Evolutionary conservation across 1,284 basidiomycete genomes (phyloP).

Genomic region (Apiotrichum sp.): DNA sequence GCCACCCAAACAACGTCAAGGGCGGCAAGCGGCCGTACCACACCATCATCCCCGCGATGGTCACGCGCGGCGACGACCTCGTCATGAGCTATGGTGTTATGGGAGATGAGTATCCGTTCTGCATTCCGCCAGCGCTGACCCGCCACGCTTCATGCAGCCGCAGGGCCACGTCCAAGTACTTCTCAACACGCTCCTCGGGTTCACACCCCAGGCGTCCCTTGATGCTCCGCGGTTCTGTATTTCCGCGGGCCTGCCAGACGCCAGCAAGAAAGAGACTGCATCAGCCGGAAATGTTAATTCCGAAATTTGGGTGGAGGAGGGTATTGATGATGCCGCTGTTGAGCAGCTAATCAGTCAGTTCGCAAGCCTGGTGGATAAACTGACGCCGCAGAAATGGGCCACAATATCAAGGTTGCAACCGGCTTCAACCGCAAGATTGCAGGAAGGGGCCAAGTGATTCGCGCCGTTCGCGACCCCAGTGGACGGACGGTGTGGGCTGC

Average conservation of each 20-base stretch:
- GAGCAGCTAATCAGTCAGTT: conserved; percentile 52
- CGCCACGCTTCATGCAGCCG: conserved; percentile 16
- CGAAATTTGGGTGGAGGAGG: conserved; percentile 75
- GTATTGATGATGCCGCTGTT: conserved; percentile 58
- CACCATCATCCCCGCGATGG: conserved; percentile 87
- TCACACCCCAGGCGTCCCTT: conserved; percentile 72
- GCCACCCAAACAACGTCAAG: conserved; percentile 74
- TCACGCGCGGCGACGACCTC: conserved; percentile 65
- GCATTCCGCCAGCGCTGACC: conserved; percentile 7
- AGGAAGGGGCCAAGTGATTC: conserved; percentile 88
- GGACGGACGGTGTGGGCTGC: conserved; percentile 71
- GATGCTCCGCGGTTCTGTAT: conserved; percentile 92
- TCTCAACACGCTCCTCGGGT: conserved; percentile 77
- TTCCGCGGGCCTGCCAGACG: conserved; percentile 69
- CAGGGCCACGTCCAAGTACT: conserved; percentile 51
- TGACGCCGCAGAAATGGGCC: conserved; percentile 65
- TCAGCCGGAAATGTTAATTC: conserved; percentile 59
- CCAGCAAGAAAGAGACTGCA: conserved; percentile 47
- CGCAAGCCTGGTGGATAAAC: not conserved
- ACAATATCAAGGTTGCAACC: conserved; percentile 61
- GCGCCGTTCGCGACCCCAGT: conserved; percentile 64
- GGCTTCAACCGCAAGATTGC: conserved; percentile 65
- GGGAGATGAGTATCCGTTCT: conserved; percentile 50
- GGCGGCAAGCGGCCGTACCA: conserved; percentile 88
- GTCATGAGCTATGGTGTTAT: conserved; percentile 87